phyloP scores from a whole-genome alignment of 176 grass and related monocot genomes.

The Secale cereale region DNA sequence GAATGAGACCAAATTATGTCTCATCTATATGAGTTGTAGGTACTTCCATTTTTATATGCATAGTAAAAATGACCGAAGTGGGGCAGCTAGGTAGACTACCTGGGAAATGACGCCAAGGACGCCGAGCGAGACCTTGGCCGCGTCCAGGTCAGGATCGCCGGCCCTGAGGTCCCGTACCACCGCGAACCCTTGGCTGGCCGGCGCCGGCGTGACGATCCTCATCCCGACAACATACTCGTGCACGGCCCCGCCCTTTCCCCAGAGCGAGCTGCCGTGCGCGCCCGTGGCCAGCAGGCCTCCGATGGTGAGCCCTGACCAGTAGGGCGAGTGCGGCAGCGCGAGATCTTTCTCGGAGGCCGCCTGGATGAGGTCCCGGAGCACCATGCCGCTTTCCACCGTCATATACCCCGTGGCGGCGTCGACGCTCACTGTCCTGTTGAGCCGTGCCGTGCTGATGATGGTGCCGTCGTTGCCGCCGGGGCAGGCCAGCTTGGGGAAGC shows the following conservation, averaged over 20 bases:
- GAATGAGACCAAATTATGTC: too few species aligned
- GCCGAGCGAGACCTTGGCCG: too few species aligned
- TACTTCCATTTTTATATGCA: too few species aligned
- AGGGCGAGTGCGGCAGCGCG: slow-evolving; percentile 51
- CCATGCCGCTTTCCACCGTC: slow-evolving; percentile 28
- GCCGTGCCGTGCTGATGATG: slow-evolving; percentile 22
- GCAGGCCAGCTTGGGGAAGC: slow-evolving; percentile 56
- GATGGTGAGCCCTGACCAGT: slow-evolving; percentile 55
- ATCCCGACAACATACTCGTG: too few species aligned
- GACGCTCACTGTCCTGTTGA: background rate
- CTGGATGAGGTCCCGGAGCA: slow-evolving; percentile 38
- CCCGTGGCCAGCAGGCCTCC: slow-evolving; percentile 56
- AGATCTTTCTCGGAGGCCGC: slow-evolving; percentile 37
- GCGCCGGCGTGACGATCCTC: too few species aligned
- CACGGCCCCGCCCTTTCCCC: slow-evolving; percentile 51
- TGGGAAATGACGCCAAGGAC: too few species aligned
- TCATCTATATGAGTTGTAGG: too few species aligned
- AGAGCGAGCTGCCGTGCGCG: slow-evolving; percentile 54
- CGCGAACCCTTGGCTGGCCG: too few species aligned
- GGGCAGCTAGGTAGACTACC: too few species aligned
- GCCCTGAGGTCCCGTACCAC: too few species aligned
- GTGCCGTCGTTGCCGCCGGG: slow-evolving; percentile 37
- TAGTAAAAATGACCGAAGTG: too few species aligned
- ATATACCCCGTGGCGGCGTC: background rate
- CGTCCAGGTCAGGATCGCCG: too few species aligned